Evolutionary conservation across 345 rosid species (phyloP).

Genomic region (Kandelia obovata): DNA sequence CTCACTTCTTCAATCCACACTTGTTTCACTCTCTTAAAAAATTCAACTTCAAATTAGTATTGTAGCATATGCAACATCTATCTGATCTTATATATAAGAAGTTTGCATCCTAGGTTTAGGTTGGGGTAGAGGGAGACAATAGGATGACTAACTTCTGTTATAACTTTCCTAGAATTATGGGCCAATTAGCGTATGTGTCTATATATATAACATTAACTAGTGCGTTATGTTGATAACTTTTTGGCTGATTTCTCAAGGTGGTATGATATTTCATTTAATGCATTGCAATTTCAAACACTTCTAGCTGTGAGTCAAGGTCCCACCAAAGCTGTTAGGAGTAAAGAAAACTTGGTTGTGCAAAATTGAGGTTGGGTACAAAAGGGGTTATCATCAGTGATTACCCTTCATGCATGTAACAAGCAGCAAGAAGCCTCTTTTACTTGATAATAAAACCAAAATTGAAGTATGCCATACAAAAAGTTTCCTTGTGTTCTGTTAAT

Average conservation of each 20-base stretch:
- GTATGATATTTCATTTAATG: neutral
- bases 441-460: too few species aligned
- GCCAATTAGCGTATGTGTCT: neutral
- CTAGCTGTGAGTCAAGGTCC: constrained; percentile 4
- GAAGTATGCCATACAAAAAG: too few species aligned
- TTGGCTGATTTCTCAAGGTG: neutral
- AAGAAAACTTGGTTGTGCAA: neutral
- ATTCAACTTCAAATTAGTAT: too few species aligned
- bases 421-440: too few species aligned
- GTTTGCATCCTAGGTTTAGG: neutral
- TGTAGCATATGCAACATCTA: too few species aligned
- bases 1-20: too few species aligned
- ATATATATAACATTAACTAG: neutral
- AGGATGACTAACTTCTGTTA: neutral
- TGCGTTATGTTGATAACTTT: neutral
- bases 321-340: neutral
- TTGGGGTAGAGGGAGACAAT: neutral
- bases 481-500: too few species aligned
- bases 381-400: neutral
- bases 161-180: neutral
- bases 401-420: neutral
- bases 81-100: neutral
- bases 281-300: neutral
- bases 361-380: neutral
- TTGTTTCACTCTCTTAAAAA: too few species aligned